A percentile compares a stretch with the other conserved stretches of the same genome.
phyloP scores from a whole-genome alignment of 371 early-diverging fungal species.

The Mortierella sp. region DNA sequence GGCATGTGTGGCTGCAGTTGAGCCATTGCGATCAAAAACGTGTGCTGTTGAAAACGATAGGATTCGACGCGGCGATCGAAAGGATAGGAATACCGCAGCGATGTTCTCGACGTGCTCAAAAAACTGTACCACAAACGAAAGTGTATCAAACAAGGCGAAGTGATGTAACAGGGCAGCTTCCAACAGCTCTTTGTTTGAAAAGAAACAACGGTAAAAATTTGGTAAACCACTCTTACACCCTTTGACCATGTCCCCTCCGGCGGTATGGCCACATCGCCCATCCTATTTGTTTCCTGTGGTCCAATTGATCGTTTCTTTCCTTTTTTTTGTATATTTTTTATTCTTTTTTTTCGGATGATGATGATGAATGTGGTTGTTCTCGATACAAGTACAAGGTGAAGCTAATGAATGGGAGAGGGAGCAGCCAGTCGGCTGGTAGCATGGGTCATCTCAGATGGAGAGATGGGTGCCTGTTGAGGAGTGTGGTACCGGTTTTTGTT shows the following conservation, averaged over 20 bases:
- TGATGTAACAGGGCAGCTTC: background rate
- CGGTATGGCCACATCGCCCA: background rate
- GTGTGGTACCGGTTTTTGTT: conserved; percentile 29
- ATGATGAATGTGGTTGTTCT: background rate
- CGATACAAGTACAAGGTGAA: conserved; percentile 2
- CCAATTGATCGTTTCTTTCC: too few relatives aligned
- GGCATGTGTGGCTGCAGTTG: conserved; percentile 10
- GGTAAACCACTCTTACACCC: too few relatives aligned
- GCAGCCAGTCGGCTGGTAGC: conserved; percentile 45
- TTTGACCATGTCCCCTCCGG: background rate
- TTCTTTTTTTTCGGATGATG: background rate
- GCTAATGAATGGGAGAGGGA: conserved; percentile 51
- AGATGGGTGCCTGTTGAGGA: conserved; percentile 43
- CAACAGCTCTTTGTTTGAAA: background rate
- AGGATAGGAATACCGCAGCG: background rate
- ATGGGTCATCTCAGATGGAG: conserved; percentile 55
- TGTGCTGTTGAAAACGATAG: conserved; percentile 6
- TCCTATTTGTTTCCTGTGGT: background rate
- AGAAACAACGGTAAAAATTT: too few relatives aligned
- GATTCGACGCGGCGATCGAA: conserved; percentile 12
- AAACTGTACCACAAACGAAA: background rate
- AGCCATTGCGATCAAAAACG: background rate
- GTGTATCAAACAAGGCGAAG: background rate
- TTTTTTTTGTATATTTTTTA: conserved; percentile 15
- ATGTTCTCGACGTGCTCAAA: background rate